Base-by-base conservation (phyloP, 352 stramenopile genomes). In the Pythium diclinum region DNA sequence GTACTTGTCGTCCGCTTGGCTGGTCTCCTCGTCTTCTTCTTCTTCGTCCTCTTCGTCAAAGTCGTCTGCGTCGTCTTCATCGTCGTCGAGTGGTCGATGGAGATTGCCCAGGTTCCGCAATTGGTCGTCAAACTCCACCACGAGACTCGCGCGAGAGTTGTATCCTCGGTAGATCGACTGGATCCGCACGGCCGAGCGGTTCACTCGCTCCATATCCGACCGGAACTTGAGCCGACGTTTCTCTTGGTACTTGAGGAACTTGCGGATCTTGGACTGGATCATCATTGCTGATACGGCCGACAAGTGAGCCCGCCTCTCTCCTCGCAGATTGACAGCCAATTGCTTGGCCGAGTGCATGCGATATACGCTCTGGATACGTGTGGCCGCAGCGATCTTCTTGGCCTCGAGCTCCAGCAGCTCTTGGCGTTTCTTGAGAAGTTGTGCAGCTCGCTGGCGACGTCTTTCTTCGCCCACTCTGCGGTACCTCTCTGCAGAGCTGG, bases 191-290 rank as follows among this genome's bases (percentile, higher is more conserved):
- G 79, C 81, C 3, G 76, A 88, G 1, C 78, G 71, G 47, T 87
- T 90, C 36, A 90, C 79, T 11, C 79, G 77, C 56, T 83, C 79
- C 25, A 90, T 62, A 38, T 90, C 81, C 36, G 63, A 72, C 6
- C 64, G 76, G 49, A 83, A 90, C 0, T 75, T 76, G 14, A 71
- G 66, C 1, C 77, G 77, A 3, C 76, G 65, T 9, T 62, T 68
- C 19, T 85, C 73, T 42, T 88, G 81, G 9, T 64, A 33, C 17
- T 69, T 75, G 9, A 89, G 52, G 51, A 85, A 85, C 30, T 68
- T 76, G 30, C 85, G 85, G 19, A 88, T 88, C 30, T 70, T 83
- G 25, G 77, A 89, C 65, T 94, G 85, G 34, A 94, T 87, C 6
- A 75, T 73, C 62, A 88, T 89, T 16, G 73, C 79, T 6, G 78